Evolutionary conservation across 441 rosid species (phyloP).

Genomic region (Euphorbia celastroides): DNA sequence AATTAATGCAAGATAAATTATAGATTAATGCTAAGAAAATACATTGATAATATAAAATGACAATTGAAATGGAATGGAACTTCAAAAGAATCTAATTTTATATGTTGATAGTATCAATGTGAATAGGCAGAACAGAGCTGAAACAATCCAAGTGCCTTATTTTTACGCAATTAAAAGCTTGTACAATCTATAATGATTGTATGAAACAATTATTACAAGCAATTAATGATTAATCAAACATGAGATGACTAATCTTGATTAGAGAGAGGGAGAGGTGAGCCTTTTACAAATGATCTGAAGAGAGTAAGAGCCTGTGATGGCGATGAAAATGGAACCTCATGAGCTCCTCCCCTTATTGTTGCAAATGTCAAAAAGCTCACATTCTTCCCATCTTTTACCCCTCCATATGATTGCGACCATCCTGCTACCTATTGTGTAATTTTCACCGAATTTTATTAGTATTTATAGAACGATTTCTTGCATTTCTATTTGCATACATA

Average conservation of each 20-base stretch:
- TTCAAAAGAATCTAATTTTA: too few species aligned
- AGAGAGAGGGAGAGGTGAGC: slow-evolving; percentile 20
- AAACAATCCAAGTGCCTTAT: not conserved
- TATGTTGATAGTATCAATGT: too few species aligned
- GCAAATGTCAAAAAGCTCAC: slow-evolving; percentile 24
- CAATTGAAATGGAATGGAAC: too few species aligned
- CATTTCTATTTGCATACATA: not conserved
- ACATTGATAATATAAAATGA: too few species aligned
- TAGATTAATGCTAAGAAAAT: too few species aligned
- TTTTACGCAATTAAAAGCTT: not conserved
- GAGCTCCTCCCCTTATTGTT: slow-evolving; percentile 30
- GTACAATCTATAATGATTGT: too few species aligned
- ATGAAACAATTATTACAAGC: not conserved
- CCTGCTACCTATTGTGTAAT: slow-evolving; percentile 23
- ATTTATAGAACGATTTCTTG: too few species aligned
- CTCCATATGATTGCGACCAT: slow-evolving; percentile 34
- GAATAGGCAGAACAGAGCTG: too few species aligned
- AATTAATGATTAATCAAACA: not conserved
- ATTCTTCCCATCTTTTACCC: slow-evolving; percentile 17
- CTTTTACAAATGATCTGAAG: slow-evolving; percentile 26
- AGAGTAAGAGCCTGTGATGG: slow-evolving; percentile 29
- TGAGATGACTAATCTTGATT: not conserved
- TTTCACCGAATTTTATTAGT: too few species aligned
- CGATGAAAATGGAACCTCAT: slow-evolving; percentile 24
- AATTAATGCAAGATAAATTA: too few species aligned